These are phyloP conservation scores for Ogataea philodendri DNA, from an alignment of 805 yeast species.

Conservation along the genomic window DNA sequence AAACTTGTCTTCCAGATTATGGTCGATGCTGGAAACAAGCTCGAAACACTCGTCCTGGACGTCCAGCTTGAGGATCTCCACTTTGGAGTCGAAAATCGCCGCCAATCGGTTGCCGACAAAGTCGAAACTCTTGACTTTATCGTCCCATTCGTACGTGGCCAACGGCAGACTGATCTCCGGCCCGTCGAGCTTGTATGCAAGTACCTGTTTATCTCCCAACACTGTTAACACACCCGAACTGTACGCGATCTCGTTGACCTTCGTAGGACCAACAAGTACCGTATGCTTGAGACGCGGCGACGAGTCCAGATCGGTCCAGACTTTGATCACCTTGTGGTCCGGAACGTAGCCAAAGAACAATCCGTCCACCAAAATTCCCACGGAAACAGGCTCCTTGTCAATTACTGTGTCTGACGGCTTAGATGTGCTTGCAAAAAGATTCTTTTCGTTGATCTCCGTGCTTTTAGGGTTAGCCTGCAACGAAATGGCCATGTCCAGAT, in stretches of 20 bases:
- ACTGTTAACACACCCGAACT: slow-evolving; percentile 18
- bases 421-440: too few relatives aligned
- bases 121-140: slow-evolving; percentile 18
- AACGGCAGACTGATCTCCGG: slow-evolving; percentile 6
- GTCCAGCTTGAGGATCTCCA: slow-evolving; percentile 21
- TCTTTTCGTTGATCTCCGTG: slow-evolving; percentile 1
- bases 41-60: slow-evolving; percentile 12
- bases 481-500: slow-evolving; percentile 26
- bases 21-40: slow-evolving; percentile 18
- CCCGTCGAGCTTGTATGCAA: slow-evolving; percentile 12
- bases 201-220: slow-evolving; percentile 14
- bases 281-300: slow-evolving; percentile 12
- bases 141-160: slow-evolving; percentile 15
- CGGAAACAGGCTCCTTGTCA: slow-evolving; percentile 1
- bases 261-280: slow-evolving; percentile 11
- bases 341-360: slow-evolving; percentile 21
- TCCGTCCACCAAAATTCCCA: slow-evolving; percentile 12
- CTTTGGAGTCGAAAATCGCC: slow-evolving; percentile 16
- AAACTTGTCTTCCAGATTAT: slow-evolving; percentile 18
- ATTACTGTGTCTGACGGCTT: background rate
- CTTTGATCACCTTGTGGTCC: slow-evolving; percentile 20
- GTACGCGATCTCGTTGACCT: slow-evolving; percentile 19
- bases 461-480: slow-evolving; percentile 20
- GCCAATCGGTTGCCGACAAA: slow-evolving; percentile 20
- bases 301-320: slow-evolving; percentile 20